A percentile compares a stretch with the other conserved stretches of the same genome.
Conservation (phyloP, 2,329 filamentous ascomycete species). For the Thelonectria olida region DNA sequence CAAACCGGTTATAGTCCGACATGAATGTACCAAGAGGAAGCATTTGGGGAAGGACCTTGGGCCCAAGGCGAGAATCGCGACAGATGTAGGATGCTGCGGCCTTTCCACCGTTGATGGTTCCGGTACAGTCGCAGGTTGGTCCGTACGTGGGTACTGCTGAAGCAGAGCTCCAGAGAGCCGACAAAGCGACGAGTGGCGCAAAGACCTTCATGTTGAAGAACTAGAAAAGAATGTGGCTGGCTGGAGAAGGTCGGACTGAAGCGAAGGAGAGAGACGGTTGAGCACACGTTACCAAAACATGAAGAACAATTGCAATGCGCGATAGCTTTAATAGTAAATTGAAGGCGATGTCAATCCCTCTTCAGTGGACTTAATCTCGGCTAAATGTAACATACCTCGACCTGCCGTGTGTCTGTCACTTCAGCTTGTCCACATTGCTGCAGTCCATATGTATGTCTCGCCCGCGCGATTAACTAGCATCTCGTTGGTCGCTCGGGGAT, state of each 20-base stretch:
- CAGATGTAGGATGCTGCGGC: constrained; percentile 43
- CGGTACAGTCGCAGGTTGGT: constrained; percentile 33
- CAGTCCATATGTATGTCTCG: background rate
- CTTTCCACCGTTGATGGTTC: constrained; percentile 30
- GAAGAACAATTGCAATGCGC: too few species aligned
- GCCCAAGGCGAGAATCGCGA: constrained; percentile 49
- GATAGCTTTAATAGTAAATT: background rate
- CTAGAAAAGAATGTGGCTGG: background rate
- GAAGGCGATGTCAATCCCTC: too few species aligned
- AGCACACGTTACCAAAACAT: too few species aligned
- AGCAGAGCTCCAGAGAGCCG: constrained; percentile 27
- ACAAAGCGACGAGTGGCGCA: constrained; percentile 24
- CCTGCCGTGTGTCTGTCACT: background rate
- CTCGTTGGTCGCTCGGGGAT: background rate
- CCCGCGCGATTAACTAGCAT: background rate
- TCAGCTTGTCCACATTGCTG: background rate
- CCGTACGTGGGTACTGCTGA: constrained; percentile 15
- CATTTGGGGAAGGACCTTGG: constrained; percentile 44
- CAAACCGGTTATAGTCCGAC: constrained; percentile 50
- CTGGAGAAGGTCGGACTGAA: background rate
- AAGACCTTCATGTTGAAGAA: constrained; percentile 19
- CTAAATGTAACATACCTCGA: background rate
- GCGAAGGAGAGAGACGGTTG: background rate
- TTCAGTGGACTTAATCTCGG: background rate
- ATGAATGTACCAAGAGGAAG: constrained; percentile 45